Percentiles rank a stretch among this genome's conserved stretches.
Evolutionary conservation across 2,329 filamentous ascomycete species (phyloP).

Genomic region (Talaromyces sp.): DNA sequence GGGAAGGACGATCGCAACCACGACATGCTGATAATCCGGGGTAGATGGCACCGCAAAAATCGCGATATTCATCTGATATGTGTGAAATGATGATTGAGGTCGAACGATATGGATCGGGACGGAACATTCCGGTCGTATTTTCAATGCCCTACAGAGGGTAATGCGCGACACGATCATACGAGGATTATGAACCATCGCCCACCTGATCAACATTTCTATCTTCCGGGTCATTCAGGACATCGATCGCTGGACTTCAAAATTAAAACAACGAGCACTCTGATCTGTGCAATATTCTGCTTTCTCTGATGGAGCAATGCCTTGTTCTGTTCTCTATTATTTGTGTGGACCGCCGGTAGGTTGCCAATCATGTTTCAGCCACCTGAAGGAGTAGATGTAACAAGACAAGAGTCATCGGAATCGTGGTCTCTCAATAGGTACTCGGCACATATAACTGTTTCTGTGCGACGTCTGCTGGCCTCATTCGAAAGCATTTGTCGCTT

Average conservation of each 20-base stretch:
- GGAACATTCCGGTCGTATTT: not conserved
- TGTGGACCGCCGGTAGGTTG: not conserved
- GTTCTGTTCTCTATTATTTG: not conserved
- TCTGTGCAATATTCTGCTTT: not conserved
- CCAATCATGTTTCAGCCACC: not conserved
- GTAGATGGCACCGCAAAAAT: not conserved
- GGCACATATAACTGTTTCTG: not conserved
- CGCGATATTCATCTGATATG: not conserved
- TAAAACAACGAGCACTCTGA: not conserved
- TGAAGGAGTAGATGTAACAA: not conserved
- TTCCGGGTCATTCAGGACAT: not conserved
- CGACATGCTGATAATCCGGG: slow-evolving; percentile 13
- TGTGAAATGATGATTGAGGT: not conserved
- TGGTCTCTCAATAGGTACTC: not conserved
- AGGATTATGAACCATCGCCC: not conserved
- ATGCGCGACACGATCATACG: not conserved
- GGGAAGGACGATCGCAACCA: slow-evolving; percentile 13
- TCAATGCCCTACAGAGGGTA: not conserved
- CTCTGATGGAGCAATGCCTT: not conserved
- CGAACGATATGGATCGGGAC: not conserved
- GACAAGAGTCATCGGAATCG: not conserved
- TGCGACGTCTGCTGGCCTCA: not conserved
- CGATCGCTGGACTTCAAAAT: not conserved
- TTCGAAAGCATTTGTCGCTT: not conserved
- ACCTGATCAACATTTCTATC: not conserved